Base-by-base conservation (phyloP, 352 stramenopile genomes). In the Phytopythium delawarense region DNA sequence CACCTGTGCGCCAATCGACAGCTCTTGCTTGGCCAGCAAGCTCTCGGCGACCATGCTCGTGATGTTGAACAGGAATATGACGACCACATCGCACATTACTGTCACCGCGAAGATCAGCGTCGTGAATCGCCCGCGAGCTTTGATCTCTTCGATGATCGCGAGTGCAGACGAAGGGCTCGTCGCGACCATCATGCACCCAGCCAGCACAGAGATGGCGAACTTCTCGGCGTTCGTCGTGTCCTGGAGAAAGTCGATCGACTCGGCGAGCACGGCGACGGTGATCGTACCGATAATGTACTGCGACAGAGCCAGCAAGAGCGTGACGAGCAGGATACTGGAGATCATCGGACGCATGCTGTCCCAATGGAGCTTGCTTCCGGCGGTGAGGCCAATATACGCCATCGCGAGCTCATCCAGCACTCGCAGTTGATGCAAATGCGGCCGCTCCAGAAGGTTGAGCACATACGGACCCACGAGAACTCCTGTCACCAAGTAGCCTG, bases 31-130 rank as follows among this genome's bases (percentile, higher is more conserved):
- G 45, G 84, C 75, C 46, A 88, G 34, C 48, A 88, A 79, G 28
- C 73, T 80, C 62, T 88, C 79, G 0, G 79, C 86, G 54, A 88
- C 79, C 75, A 87, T 84, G 55, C 70, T 84, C 64, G 85, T 88
- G 54, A 89, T 70, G 66, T 89, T 88, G 70, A 90, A 90, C 8
- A 90, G 63, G 23, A 85, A 75, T 45, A 90, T 88, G 53, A 90
- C 81, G 23, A 84, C 66, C 39, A 90, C 71, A 64, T 90, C 81
- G 55, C 77, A 90, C 66, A 86, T 82, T 64, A 90, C 79, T 0
- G 81, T 90, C 21, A 90, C 81, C 0, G 75, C 72, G 51, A 90
- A 88, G 23, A 87, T 69, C 7, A 88, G 69, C 46, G 76, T 90
- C 58, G 81, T 90, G 46, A 90, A 90, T 44, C 84, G 79, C 35